phyloP scores from a whole-genome alignment of 2,329 filamentous ascomycete species.

The Colletotrichum spaethianum region DNA sequence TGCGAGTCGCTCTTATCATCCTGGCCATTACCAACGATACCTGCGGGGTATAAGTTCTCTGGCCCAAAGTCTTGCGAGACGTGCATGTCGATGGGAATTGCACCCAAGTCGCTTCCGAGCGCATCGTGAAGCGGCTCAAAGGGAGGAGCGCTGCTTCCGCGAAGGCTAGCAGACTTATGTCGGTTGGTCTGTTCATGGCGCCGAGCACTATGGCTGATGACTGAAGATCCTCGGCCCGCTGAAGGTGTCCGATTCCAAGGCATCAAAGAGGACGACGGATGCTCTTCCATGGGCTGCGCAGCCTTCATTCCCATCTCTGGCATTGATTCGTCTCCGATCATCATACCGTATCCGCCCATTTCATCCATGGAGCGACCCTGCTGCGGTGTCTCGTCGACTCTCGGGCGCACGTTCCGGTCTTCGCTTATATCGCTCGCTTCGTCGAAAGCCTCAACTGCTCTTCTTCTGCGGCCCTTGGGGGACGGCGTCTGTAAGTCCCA shows the following conservation, averaged over 20 bases:
- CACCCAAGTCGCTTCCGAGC: slow-evolving; percentile 46
- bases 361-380: slow-evolving; percentile 40
- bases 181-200: slow-evolving; percentile 35
- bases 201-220: slow-evolving; percentile 20
- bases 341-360: slow-evolving; percentile 45
- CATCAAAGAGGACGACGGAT: slow-evolving; percentile 67
- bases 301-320: slow-evolving; percentile 81
- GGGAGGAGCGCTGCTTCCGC: slow-evolving; percentile 55
- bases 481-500: slow-evolving; percentile 26
- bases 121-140: slow-evolving; percentile 65
- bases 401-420: slow-evolving; percentile 56
- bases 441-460: slow-evolving; percentile 60
- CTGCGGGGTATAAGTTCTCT: slow-evolving; percentile 44
- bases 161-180: slow-evolving; percentile 53
- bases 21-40: slow-evolving; percentile 39
- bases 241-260: slow-evolving; percentile 64
- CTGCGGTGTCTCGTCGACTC: slow-evolving; percentile 45
- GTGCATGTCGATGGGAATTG: slow-evolving; percentile 49
- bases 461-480: slow-evolving; percentile 55
- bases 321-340: slow-evolving; percentile 57
- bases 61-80: slow-evolving; percentile 52
- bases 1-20: slow-evolving; percentile 48
- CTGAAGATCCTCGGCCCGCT: slow-evolving; percentile 35
- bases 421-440: slow-evolving; percentile 48
- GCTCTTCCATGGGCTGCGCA: slow-evolving; percentile 76